Evolutionary conservation across 192 early-diverging fungal genomes (phyloP).

Genomic region (Dissophora ornata): DNA sequence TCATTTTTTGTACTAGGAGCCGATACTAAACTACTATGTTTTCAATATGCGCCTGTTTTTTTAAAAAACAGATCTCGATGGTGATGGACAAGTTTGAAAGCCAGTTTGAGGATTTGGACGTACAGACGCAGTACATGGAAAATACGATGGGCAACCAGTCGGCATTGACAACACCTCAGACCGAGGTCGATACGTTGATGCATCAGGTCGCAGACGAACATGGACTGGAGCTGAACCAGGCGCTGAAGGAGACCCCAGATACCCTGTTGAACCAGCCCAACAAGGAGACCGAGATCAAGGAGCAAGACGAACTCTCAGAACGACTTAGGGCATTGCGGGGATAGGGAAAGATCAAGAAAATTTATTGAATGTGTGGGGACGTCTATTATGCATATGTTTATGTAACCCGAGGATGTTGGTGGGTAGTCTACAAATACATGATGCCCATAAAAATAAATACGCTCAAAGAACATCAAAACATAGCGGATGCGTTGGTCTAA

Average conservation of each 20-base stretch:
- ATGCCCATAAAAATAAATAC: too few relatives aligned
- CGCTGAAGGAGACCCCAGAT: constrained; percentile 67
- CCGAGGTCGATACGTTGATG: constrained; percentile 94
- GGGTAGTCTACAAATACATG: too few relatives aligned
- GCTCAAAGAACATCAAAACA: too few relatives aligned
- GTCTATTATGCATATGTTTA: too few relatives aligned
- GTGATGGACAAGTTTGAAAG: constrained; percentile 99
- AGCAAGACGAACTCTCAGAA: constrained; percentile 59
- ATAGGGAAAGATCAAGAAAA: constrained; percentile 32
- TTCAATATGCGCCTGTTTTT: background rate
- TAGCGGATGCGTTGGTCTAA: too few relatives aligned
- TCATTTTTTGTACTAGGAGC: too few relatives aligned
- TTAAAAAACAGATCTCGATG: constrained; percentile 77
- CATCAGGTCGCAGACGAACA: constrained; percentile 97
- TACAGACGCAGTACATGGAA: constrained; percentile 98
- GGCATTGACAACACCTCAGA: constrained; percentile 86
- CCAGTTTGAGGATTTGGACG: constrained; percentile 97
- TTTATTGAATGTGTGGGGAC: background rate
- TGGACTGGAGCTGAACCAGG: constrained; percentile 87
- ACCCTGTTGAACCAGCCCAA: constrained; percentile 51
- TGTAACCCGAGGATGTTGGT: too few relatives aligned
- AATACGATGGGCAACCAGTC: constrained; percentile 90
- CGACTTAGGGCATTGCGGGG: constrained; percentile 59
- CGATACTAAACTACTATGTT: too few relatives aligned
- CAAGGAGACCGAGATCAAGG: constrained; percentile 59